Evolutionary conservation across 768 basidiomycete genomes (phyloP), one percentile per base, ranked within the genome.

Genomic region (Filobasidium wieringae): DNA sequence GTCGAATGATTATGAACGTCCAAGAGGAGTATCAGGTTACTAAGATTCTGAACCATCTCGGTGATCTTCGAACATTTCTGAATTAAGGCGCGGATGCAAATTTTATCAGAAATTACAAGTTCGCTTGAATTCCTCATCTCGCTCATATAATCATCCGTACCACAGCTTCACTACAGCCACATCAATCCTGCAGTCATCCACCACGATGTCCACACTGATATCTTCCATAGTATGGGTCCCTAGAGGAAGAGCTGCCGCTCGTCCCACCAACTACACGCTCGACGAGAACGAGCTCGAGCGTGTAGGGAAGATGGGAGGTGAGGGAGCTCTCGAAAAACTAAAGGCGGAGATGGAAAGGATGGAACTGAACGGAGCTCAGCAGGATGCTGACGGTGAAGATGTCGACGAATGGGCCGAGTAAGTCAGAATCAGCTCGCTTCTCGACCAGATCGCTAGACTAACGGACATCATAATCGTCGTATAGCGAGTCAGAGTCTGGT

Each of bases 271-370:
- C 77, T 97, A 97, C 73, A 79, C 86, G 52, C 82, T 97, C 30
- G 89, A 95, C 68, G 88, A 92, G 68, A 76, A 81, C 52, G 95
- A 99, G 74, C 78, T 97, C 12, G 82, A 86, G 68, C 82, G 95
- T 26, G 88, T 97, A 51, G 89, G 88, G 64, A 79, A 84, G 22
- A 80, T 99, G 26, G 89, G 91, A 14, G 90, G 93, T 63, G 89
- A 91, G 77, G 91, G 91, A 8, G 82, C 83, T 56, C 77, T 82
- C 64, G 91, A 92, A 72, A 79, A 92, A 17, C 82, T 87, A 76
- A 80, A 83, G 27, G 87, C 87, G 30, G 86, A 85, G 72, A 79
- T 84, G 60, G 85, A 84, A 24, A 85, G 84, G 9, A 77, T 82
- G 54, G 77, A 80, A 27, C 87, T 88, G 81, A 82, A 81, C 1